Evolutionary conservation across 148 eudicot species (phyloP).

Genomic region (Persicaria tinctoria): DNA sequence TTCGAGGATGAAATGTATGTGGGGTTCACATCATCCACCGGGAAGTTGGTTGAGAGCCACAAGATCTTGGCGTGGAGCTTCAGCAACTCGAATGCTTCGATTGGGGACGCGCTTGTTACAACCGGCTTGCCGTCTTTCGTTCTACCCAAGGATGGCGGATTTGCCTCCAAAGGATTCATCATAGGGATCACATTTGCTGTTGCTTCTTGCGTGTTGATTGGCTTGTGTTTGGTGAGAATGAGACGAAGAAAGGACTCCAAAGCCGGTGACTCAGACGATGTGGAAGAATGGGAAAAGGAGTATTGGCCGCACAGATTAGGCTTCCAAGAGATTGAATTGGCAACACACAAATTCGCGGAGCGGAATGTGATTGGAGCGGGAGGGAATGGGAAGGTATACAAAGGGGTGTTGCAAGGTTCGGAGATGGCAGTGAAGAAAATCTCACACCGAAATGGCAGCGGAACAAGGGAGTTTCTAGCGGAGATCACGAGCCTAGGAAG

Average conservation of each 20-base stretch:
- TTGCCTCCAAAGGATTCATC: background rate
- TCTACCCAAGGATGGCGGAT: conserved; percentile 23
- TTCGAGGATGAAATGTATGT: background rate
- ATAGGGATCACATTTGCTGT: background rate
- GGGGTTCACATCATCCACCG: conserved; percentile 72
- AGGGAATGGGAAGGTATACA: conserved; percentile 72
- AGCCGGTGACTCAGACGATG: conserved; percentile 8
- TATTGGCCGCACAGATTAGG: conserved; percentile 38
- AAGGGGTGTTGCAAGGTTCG: conserved; percentile 26
- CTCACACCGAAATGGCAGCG: conserved; percentile 14
- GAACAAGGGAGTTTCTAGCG: conserved; percentile 46
- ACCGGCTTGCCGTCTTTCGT: conserved; percentile 8
- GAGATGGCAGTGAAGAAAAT: conserved; percentile 64
- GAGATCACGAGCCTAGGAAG: conserved; percentile 71
- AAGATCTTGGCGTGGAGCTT: conserved; percentile 60
- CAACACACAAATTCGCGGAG: conserved; percentile 51
- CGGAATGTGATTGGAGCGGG: conserved; percentile 59
- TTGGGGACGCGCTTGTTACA: background rate
- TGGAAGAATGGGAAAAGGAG: conserved; percentile 17
- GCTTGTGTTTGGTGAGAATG: conserved; percentile 13
- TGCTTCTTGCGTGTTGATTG: conserved; percentile 16
- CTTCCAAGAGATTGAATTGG: conserved; percentile 23
- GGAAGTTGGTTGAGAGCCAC: conserved; percentile 40
- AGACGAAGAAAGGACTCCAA: conserved; percentile 17
- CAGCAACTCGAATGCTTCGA: conserved; percentile 11